A percentile compares a stretch with the other conserved stretches of the same genome.
Conservation (phyloP, 306 rosid genomes). For the Astragalus glycyphyllos region DNA sequence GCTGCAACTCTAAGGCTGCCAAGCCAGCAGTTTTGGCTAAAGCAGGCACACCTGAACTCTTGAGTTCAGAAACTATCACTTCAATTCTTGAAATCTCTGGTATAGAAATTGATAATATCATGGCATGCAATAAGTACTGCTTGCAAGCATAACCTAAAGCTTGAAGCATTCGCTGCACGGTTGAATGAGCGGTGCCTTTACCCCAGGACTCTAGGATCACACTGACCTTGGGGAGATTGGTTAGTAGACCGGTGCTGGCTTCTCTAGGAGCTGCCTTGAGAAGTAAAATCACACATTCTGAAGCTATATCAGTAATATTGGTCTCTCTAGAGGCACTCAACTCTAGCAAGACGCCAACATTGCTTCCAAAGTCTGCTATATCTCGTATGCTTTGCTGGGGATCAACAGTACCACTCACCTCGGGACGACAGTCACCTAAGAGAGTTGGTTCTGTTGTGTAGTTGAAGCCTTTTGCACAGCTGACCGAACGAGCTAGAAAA, state of each 20-base stretch:
- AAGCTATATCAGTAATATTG: conserved; percentile 72
- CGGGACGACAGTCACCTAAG: conserved; percentile 58
- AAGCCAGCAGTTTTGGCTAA: conserved; percentile 72
- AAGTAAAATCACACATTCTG: conserved; percentile 79
- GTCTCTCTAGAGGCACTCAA: conserved; percentile 63
- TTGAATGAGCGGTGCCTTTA: conserved; percentile 56
- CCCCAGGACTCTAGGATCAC: conserved; percentile 77
- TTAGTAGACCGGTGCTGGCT: conserved; percentile 83
- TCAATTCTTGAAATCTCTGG: conserved; percentile 81
- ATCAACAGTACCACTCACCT: conserved; percentile 59
- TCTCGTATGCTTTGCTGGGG: conserved; percentile 85
- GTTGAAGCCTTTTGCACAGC: conserved; percentile 62
- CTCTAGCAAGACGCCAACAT: conserved; percentile 75
- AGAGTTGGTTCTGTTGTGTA: conserved; percentile 69
- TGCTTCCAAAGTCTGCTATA: conserved; percentile 83
- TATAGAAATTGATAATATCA: conserved; percentile 84
- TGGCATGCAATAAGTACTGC: conserved; percentile 80
- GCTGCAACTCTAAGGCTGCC: conserved; percentile 87
- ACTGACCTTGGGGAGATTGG: conserved; percentile 80
- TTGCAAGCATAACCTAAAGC: conserved; percentile 86
- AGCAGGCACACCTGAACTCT: conserved; percentile 63
- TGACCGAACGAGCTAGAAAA: conserved; percentile 79
- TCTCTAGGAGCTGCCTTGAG: conserved; percentile 95
- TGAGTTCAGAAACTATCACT: conserved; percentile 74
- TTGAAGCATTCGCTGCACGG: conserved; percentile 75